Base-by-base conservation (phyloP, 1,284 basidiomycete genomes). In the Austroboletus niveus region DNA sequence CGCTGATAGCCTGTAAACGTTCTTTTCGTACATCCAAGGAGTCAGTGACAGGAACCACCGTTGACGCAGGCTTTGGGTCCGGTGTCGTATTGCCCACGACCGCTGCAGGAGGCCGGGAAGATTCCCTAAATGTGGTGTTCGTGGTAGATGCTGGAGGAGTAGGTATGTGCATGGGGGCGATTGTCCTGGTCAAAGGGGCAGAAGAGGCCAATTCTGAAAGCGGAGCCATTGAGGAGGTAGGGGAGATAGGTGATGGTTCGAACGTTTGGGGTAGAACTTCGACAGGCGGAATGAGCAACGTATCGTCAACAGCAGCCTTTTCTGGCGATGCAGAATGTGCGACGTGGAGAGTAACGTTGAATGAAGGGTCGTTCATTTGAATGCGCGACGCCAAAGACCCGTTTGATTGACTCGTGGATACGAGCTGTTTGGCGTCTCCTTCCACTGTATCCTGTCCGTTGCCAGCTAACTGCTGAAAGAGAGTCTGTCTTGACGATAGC, bases 211-310 rank as follows among this genome's bases (percentile, higher is more conserved):
- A 12, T n/a, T 48, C 45, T 29, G 36, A 7, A 48, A 43, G 20
- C 20, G 45, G 48, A 39, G 32, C 40, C 47, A 27, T 41, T 14
- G 46, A 48, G 31, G 52, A 60, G n/a, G 32, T 7, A 42, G 55
- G 48, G 8, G 56, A 39, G 32, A 50, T 27, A 30, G 65, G 51
- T 4, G 52, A 45, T 5, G 65, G 63, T 29, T 63, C 62, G 11
- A 48, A 30, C 36, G 27, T 30, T 42, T 50, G 49, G 15, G 51
- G 42, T 22, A 69, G 44, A 32, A 67, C 45, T 51, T 63, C 65
- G 30, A 70, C 69, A 12, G 65, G 65, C 29, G 64, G 67, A 34
- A 67, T 69, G 35, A 67, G 58, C 42, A 34, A 59, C 10, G 39
- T 36, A n/a, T 50, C 44, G 14, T 44, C 46, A 5, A 31, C 3